Conservation (phyloP, 2,329 filamentous ascomycete species). For the Dothidotthia symphoricarpi region DNA sequence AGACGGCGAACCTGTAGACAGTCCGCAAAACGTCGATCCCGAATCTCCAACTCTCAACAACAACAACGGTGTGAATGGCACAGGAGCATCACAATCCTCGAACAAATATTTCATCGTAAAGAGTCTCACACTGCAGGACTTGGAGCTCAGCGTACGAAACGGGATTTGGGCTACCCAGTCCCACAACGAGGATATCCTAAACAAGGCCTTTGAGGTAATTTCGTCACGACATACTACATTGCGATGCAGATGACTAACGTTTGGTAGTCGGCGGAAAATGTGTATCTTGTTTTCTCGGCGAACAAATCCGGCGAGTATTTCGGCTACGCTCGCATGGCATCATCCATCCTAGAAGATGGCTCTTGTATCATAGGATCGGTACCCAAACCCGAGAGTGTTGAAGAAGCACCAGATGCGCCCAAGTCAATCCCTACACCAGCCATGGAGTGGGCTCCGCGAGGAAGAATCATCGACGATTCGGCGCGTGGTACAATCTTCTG, state of each 20-base stretch:
- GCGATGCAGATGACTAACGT: slow-evolving; percentile 5
- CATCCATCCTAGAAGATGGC: slow-evolving; percentile 76
- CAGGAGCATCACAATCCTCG: slow-evolving; percentile 45
- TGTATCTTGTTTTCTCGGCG: slow-evolving; percentile 91
- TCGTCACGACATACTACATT: too few species aligned
- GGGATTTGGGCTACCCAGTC: slow-evolving; percentile 92
- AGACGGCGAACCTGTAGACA: slow-evolving; percentile 10
- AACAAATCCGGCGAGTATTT: slow-evolving; percentile 98
- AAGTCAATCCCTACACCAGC: slow-evolving; percentile 77
- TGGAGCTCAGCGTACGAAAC: slow-evolving; percentile 83
- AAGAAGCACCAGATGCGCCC: slow-evolving; percentile 64
- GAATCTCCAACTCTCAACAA: slow-evolving; percentile 6
- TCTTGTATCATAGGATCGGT: slow-evolving; percentile 48
- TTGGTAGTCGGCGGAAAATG: slow-evolving; percentile 69
- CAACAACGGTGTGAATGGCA: too few species aligned
- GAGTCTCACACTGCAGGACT: slow-evolving; percentile 84
- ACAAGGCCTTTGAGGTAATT: slow-evolving; percentile 75
- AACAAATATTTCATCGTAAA: slow-evolving; percentile 92
- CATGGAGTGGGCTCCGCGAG: slow-evolving; percentile 74
- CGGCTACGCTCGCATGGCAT: slow-evolving; percentile 88
- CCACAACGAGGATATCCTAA: slow-evolving; percentile 84
- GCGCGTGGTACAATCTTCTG: slow-evolving; percentile 95
- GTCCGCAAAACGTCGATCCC: slow-evolving; percentile 5
- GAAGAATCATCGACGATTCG: slow-evolving; percentile 88
- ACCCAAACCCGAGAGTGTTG: slow-evolving; percentile 57